phyloP scores from a whole-genome alignment of 2,329 filamentous ascomycete genomes.

The Venturiaceae sp. region DNA sequence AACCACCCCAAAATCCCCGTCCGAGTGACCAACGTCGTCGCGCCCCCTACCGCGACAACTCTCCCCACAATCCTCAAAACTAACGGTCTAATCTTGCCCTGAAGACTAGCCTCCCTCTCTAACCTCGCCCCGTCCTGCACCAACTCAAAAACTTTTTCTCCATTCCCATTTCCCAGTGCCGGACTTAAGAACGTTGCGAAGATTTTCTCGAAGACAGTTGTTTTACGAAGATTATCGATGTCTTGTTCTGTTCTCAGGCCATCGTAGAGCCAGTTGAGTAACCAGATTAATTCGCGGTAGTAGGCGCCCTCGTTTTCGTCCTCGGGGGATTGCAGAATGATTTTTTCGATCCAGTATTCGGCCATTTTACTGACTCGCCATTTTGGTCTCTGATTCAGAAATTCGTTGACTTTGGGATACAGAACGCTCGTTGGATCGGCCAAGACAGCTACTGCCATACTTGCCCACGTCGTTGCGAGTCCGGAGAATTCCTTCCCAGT shows the following conservation, averaged over 20 bases:
- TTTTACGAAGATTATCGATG: neutral
- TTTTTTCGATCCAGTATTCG: constrained; percentile 54
- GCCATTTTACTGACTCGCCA: constrained; percentile 56
- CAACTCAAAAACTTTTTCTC: neutral
- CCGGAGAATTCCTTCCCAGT: constrained; percentile 55
- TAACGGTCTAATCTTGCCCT: neutral
- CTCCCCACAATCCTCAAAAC: constrained; percentile 1
- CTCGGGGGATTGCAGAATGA: constrained; percentile 57
- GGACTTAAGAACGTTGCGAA: neutral
- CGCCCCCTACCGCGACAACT: constrained; percentile 58
- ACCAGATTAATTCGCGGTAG: constrained; percentile 56
- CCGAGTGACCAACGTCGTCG: constrained; percentile 70
- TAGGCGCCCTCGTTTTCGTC: constrained; percentile 49
- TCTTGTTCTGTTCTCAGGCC: constrained; percentile 41
- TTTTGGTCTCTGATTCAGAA: constrained; percentile 64
- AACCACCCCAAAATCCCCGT: constrained; percentile 70
- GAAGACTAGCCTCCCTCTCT: neutral
- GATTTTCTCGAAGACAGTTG: neutral
- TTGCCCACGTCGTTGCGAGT: constrained; percentile 66
- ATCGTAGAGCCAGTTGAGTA: constrained; percentile 61
- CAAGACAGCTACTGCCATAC: constrained; percentile 59
- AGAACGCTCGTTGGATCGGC: constrained; percentile 69
- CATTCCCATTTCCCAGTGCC: neutral
- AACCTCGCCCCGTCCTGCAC: neutral
- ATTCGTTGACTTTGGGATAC: constrained; percentile 79